phyloP scores from a whole-genome alignment of 2,329 filamentous ascomycete species.

The Hymenoscyphus salicellus region DNA sequence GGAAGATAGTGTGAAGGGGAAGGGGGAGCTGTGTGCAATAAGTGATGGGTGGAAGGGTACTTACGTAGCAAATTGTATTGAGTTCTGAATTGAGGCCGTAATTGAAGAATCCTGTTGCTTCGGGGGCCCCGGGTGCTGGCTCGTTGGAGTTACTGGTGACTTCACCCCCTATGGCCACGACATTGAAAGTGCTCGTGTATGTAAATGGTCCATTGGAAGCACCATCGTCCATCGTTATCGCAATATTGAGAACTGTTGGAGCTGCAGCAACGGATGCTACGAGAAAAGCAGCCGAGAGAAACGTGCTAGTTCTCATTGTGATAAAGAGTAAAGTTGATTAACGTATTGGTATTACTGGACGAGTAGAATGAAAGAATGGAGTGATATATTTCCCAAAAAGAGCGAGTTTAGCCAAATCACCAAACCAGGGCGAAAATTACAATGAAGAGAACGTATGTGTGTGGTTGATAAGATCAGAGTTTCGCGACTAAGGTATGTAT shows the following conservation, averaged over 20 bases:
- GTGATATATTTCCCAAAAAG: neutral
- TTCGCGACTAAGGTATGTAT: no score
- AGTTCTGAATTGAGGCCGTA: conserved; percentile 11
- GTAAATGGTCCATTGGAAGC: neutral
- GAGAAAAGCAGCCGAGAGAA: neutral
- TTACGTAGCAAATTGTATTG: conserved; percentile 14
- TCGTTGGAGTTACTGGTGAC: conserved; percentile 10
- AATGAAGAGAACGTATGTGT: no score
- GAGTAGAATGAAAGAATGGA: neutral
- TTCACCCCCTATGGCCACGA: neutral
- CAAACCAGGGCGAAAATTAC: no score
- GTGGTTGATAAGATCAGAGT: no score
- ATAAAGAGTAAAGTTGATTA: no score
- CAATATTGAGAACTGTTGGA: conserved; percentile 2
- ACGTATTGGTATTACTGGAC: neutral
- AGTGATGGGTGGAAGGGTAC: neutral
- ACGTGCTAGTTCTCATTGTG: neutral
- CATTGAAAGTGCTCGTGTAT: conserved; percentile 4
- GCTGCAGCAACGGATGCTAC: neutral
- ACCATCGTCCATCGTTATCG: conserved; percentile 4
- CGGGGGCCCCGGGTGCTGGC: conserved; percentile 6
- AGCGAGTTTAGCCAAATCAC: no score
- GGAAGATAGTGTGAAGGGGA: no score
- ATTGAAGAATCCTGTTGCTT: conserved; percentile 10
- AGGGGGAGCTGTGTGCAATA: no score